Base-by-base conservation (phyloP, 192 early-diverging fungal species). In the Podila epicladia region DNA sequence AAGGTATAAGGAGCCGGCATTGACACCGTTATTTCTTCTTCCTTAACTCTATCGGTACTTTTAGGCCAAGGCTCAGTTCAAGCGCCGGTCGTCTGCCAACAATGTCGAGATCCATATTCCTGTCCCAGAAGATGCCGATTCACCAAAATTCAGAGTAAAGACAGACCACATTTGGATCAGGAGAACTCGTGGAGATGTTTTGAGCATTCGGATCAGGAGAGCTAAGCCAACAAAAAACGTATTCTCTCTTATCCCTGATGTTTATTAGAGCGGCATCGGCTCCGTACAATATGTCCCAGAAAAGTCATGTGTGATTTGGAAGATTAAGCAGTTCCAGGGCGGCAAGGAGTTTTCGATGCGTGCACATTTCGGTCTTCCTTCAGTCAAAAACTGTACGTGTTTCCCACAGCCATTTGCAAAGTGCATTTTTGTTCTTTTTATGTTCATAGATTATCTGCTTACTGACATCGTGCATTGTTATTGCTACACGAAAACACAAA, bases 61-160 rank as follows among this genome's bases (percentile, higher is more conserved):
- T 22, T 57, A 98, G 90, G 98, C 97, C 51, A 97, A 92, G 76
- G 96, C 94, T 24, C 97, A 98, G 85, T 99, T 99, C 83, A 99
- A 99, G 88, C 93, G 95, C 64, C 88, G 96, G 38, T 98, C 97
- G 32, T 94, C 97, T 7, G 98, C 98, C 20, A 99, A 97, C 71
- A 97, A 98, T 83, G 98, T 99, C 17, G 97, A 98, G 85, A 98
- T 99, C 63, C 82, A 92, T 61, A 93, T 99, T 17, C 98, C 98
- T n/a, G 98, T 99, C 9, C 95, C 98, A 29, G 94, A 95, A 68
- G 98, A 99, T 86, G 96, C 97, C 1, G 98, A 98, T 71, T 92
- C 96, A 71, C 97, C 97, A 33, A 96, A 94, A 78, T 99, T 99
- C 85, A 97, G 96, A 84, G 92, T 93, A 71, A 53, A 61, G 50